A percentile compares a stretch with the other conserved stretches of the same genome.
These are phyloP conservation scores for Pontederia paniculata DNA, from an alignment of 176 grass and related monocot genomes.

Conservation along the genomic window DNA sequence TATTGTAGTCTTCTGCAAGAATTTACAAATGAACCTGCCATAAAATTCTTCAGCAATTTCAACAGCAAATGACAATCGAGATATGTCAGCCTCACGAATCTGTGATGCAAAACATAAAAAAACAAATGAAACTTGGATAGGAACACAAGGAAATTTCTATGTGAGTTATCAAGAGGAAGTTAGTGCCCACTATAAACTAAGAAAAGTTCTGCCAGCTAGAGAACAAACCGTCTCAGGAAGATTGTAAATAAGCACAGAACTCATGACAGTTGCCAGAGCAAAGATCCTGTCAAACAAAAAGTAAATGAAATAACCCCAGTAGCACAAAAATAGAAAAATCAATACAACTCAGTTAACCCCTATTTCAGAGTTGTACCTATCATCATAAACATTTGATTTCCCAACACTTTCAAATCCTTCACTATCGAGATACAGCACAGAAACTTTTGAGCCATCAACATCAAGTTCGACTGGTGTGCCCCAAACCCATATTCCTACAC, in stretches of 20 bases:
- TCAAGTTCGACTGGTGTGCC: slow-evolving; percentile 54
- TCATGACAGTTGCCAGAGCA: slow-evolving; percentile 81
- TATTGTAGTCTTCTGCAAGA: slow-evolving; percentile 14
- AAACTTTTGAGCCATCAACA: slow-evolving; percentile 62
- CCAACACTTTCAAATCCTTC: slow-evolving; percentile 92
- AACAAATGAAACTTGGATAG: too few relatives aligned
- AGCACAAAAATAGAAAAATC: background rate
- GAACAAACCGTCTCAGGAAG: slow-evolving; percentile 80
- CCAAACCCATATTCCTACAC: slow-evolving; percentile 85
- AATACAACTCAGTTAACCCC: background rate
- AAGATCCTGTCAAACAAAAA: slow-evolving; percentile 47
- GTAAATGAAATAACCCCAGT: background rate
- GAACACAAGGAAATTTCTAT: too few relatives aligned
- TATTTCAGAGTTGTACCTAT: slow-evolving; percentile 43
- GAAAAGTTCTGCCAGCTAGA: background rate
- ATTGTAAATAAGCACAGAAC: slow-evolving; percentile 89
- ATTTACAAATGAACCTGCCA: slow-evolving; percentile 44
- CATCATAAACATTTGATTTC: slow-evolving; percentile 99
- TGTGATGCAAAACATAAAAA: slow-evolving; percentile 12
- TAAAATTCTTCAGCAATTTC: slow-evolving; percentile 96
- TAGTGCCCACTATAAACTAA: slow-evolving; percentile 3
- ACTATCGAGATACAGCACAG: slow-evolving; percentile 73
- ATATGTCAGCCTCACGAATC: slow-evolving; percentile 88
- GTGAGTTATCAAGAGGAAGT: background rate
- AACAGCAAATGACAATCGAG: slow-evolving; percentile 85